phyloP scores from a whole-genome alignment of 192 early-diverging fungal genomes.

The Chytriomyces confervae region DNA sequence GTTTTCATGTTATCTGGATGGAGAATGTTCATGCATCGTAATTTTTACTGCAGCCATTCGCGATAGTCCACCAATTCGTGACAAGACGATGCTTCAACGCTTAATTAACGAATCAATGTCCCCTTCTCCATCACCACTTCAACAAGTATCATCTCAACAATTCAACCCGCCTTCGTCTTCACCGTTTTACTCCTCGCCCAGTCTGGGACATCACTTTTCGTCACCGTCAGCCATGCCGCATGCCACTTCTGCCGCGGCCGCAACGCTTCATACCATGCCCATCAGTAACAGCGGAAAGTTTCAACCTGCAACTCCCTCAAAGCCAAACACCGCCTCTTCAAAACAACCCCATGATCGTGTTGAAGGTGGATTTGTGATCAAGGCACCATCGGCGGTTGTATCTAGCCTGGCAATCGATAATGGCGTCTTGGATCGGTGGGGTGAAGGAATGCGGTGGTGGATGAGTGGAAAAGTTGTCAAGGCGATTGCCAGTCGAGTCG shows the following conservation, averaged over 20 bases:
- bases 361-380: conserved; percentile 29
- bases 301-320: conserved; percentile 5
- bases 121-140: not conserved
- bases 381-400: conserved; percentile 12
- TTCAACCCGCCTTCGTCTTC: not conserved
- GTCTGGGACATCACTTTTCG: not conserved
- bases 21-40: not conserved
- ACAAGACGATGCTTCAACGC: not conserved
- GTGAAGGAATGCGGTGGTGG: conserved; percentile 22
- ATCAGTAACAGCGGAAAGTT: conserved; percentile 1
- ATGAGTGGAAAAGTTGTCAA: not conserved
- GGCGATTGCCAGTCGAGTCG: not conserved
- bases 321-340: not conserved
- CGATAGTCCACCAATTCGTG: conserved; percentile 2
- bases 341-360: conserved; percentile 17
- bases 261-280: not conserved
- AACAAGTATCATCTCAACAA: not conserved
- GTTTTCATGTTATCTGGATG: not conserved
- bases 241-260: too few relatives aligned
- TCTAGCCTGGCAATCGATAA: not conserved
- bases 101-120: not conserved
- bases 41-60: not conserved
- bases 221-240: too few relatives aligned
- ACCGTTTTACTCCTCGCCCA: not conserved
- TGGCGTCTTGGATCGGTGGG: not conserved